Conservation (phyloP, 257 asterid species). For the Solanum chmielewskii region DNA sequence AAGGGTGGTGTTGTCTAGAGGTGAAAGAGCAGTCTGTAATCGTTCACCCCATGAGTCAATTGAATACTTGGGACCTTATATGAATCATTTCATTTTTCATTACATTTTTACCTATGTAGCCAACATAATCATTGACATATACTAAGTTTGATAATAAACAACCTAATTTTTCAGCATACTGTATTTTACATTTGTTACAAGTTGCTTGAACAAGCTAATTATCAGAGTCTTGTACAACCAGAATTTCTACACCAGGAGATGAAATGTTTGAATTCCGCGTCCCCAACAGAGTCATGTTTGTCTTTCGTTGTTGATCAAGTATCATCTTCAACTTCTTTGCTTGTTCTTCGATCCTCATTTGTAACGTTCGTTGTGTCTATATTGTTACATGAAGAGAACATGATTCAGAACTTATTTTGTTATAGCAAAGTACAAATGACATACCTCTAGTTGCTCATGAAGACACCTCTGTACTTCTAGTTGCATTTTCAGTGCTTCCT, state of each 20-base stretch:
- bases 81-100: not conserved
- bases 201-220: not conserved
- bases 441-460: slow-evolving; percentile 23
- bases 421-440: not conserved
- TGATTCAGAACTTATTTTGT: not conserved
- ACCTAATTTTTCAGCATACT: not conserved
- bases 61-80: not conserved
- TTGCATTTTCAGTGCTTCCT: not conserved
- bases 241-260: slow-evolving; percentile 3
- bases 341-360: slow-evolving; percentile 68
- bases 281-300: slow-evolving; percentile 17
- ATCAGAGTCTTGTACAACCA: not conserved
- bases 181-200: not conserved
- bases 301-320: slow-evolving; percentile 53
- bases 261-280: slow-evolving; percentile 11
- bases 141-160: not conserved
- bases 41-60: not conserved
- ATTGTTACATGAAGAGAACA: not conserved
- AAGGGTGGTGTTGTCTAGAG: not conserved
- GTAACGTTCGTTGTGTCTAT: slow-evolving; percentile 45
- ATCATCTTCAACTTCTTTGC: slow-evolving; percentile 46
- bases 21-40: not conserved
- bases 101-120: not conserved
- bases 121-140: not conserved
- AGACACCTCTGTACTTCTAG: not conserved